A percentile compares a stretch with the other conserved stretches of the same genome.
These are phyloP conservation scores for Podospora australis DNA, from an alignment of 495 filamentous ascomycete species.

Conservation along the genomic window DNA sequence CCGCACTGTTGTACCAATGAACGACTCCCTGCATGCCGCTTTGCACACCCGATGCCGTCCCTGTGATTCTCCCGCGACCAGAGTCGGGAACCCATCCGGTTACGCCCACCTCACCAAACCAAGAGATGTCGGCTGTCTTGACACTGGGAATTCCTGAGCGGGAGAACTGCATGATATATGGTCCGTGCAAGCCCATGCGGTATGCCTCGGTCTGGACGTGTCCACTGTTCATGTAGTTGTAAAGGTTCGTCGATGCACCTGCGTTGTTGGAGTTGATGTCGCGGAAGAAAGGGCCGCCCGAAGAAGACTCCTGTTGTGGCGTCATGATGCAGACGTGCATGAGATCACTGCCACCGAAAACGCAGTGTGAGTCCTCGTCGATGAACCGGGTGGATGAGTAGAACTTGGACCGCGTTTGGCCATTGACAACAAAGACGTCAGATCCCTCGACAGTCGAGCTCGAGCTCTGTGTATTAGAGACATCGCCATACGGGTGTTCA, in stretches of 20 bases:
- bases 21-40: slow-evolving; percentile 50
- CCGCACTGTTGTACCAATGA: slow-evolving; percentile 58
- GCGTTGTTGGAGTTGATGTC: slow-evolving; percentile 63
- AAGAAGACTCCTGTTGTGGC: slow-evolving; percentile 45
- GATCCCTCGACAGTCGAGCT: slow-evolving; percentile 52
- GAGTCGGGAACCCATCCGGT: slow-evolving; percentile 51
- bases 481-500: slow-evolving; percentile 45
- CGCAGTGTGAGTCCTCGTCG: slow-evolving; percentile 59
- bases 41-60: slow-evolving; percentile 46
- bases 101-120: slow-evolving; percentile 51
- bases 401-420: slow-evolving; percentile 62
- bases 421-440: slow-evolving; percentile 55
- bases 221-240: slow-evolving; percentile 64
- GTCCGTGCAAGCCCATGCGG: slow-evolving; percentile 61
- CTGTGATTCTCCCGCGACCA: slow-evolving; percentile 51
- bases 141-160: slow-evolving; percentile 49
- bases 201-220: slow-evolving; percentile 57
- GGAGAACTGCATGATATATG: slow-evolving; percentile 57
- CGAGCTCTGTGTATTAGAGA: slow-evolving; percentile 45
- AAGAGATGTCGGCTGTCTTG: slow-evolving; percentile 47
- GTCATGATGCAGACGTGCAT: slow-evolving; percentile 48
- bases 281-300: slow-evolving; percentile 55
- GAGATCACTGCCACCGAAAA: slow-evolving; percentile 39
- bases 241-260: slow-evolving; percentile 50
- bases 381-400: slow-evolving; percentile 62